A percentile compares a stretch with the other conserved stretches of the same genome.
phyloP scores from a whole-genome alignment of 495 filamentous ascomycete species.

The Trichodelitschia bisporula region DNA sequence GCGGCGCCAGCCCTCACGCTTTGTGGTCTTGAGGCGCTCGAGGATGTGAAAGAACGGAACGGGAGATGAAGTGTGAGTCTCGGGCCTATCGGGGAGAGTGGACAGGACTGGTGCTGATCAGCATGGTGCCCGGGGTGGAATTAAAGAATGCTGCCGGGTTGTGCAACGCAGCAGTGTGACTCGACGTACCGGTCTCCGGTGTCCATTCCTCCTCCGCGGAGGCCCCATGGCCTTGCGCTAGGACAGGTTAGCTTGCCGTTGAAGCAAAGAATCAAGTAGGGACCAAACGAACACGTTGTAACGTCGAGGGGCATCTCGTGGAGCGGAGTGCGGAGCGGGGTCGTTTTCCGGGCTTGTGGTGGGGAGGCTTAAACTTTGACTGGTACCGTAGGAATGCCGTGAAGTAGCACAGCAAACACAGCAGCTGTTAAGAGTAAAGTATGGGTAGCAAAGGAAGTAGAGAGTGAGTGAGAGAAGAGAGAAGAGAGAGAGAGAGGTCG shows the following conservation, averaged over 20 bases:
- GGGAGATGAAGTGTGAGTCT: conserved; percentile 41
- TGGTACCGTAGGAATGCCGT: too few species aligned
- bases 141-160: not conserved
- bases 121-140: not conserved
- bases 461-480: not conserved
- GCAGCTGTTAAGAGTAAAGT: conserved; percentile 1
- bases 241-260: too few species aligned
- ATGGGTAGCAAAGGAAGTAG: not conserved
- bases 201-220: conserved; percentile 11
- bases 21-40: conserved; percentile 79
- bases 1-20: conserved; percentile 84
- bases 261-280: too few species aligned
- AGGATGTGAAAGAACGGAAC: conserved; percentile 84
- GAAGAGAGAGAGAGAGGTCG: not conserved
- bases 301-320: too few species aligned
- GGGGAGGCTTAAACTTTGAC: too few species aligned
- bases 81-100: conserved; percentile 24
- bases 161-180: too few species aligned
- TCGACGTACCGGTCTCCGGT: conserved; percentile 15
- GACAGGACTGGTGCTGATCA: conserved; percentile 13
- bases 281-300: too few species aligned
- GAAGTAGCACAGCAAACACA: too few species aligned
- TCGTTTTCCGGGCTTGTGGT: too few species aligned
- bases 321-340: too few species aligned
- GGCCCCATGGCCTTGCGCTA: too few species aligned